Conservation (phyloP, 176 grass and related monocot genomes). For the Saccharum spontaneum region DNA sequence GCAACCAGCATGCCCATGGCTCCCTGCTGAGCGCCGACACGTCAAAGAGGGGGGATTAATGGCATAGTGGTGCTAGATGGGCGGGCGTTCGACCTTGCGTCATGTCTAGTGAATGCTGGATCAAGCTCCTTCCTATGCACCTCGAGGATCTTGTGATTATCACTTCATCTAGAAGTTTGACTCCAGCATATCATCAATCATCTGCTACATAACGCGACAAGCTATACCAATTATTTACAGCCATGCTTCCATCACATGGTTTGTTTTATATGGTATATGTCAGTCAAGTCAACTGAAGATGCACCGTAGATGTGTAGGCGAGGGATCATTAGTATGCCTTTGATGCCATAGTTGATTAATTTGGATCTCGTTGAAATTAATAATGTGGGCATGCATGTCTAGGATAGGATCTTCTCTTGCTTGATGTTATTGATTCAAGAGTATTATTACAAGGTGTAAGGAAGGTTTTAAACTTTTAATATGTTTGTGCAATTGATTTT, state of each 20-base stretch:
- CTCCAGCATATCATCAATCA: background rate
- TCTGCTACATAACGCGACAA: background rate
- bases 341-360: background rate
- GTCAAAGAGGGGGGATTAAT: background rate
- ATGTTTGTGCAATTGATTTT: no score
- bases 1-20: constrained; percentile 12
- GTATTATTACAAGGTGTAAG: no score
- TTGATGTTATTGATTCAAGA: background rate
- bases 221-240: background rate
- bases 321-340: background rate
- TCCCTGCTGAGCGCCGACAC: background rate
- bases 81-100: background rate
- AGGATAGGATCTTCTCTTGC: background rate
- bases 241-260: background rate
- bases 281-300: background rate
- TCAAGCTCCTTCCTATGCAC: no score
- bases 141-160: background rate
- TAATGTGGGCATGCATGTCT: background rate
- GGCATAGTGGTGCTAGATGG: background rate
- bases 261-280: background rate
- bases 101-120: background rate
- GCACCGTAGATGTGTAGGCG: background rate
- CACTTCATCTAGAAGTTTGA: constrained; percentile 31
- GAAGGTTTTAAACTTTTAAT: no score
- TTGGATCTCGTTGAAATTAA: background rate